A percentile compares a stretch with the other conserved stretches of the same genome.
These are phyloP conservation scores for Multifurca ochricompacta DNA, from an alignment of 768 basidiomycete genomes.

Conservation along the genomic window DNA sequence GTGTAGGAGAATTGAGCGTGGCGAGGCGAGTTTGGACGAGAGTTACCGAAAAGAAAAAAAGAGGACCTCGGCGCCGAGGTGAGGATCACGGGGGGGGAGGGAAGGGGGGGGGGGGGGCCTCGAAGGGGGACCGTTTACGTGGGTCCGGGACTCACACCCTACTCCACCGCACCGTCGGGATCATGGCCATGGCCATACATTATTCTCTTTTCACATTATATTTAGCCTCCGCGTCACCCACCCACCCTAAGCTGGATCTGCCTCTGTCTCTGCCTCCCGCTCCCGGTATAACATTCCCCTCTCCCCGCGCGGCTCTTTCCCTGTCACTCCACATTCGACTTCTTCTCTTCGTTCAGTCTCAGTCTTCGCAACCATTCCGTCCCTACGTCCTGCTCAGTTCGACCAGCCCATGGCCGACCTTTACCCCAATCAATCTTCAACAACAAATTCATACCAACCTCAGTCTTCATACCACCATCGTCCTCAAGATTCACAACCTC, in stretches of 20 bases:
- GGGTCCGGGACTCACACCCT: constrained; percentile 25
- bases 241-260: constrained; percentile 23
- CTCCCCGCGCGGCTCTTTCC: constrained; percentile 21
- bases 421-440: constrained; percentile 20
- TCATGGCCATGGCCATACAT: constrained; percentile 32
- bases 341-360: constrained; percentile 16
- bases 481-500: constrained; percentile 14
- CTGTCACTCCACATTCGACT: constrained; percentile 18
- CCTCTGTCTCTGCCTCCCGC: constrained; percentile 25
- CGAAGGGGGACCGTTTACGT: constrained; percentile 18
- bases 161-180: constrained; percentile 32
- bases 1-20: constrained; percentile 17
- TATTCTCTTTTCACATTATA: constrained; percentile 26
- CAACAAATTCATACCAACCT: constrained; percentile 15
- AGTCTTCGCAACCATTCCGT: constrained; percentile 28
- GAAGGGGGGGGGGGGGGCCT: too few species aligned
- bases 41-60: constrained; percentile 26
- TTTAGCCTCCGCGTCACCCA: constrained; percentile 28
- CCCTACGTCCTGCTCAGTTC: constrained; percentile 35
- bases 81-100: constrained; percentile 22
- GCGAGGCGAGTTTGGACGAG: constrained; percentile 24
- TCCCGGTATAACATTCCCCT: constrained; percentile 23
- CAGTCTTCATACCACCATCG: constrained; percentile 19
- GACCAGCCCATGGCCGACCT: constrained; percentile 27
- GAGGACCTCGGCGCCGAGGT: constrained; percentile 38